Evolutionary conservation across 1,139 yeast genomes (phyloP).

Genomic region (Candida sp.): DNA sequence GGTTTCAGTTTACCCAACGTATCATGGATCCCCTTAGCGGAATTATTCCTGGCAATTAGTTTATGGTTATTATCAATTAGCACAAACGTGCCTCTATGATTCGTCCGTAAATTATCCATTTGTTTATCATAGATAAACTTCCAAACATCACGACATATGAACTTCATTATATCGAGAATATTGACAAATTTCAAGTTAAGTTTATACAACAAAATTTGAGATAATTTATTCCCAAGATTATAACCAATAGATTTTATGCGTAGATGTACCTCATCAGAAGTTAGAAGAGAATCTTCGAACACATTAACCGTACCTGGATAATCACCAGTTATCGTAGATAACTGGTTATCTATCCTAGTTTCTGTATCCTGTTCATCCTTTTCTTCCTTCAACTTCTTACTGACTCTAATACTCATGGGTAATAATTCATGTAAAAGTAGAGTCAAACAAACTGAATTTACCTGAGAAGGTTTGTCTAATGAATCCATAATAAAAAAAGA

Average conservation of each 20-base stretch:
- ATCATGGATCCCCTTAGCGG: conserved; percentile 45
- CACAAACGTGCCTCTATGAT: conserved; percentile 85
- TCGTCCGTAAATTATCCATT: conserved; percentile 88
- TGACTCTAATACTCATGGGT: conserved; percentile 64
- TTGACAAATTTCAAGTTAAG: conserved; percentile 21
- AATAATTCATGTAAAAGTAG: conserved; percentile 71
- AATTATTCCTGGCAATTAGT: conserved; percentile 53
- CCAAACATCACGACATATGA: conserved; percentile 93
- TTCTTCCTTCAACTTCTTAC: conserved; percentile 16
- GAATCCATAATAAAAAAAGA: conserved; percentile 9
- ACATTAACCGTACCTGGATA: conserved; percentile 42
- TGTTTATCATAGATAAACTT: conserved; percentile 74
- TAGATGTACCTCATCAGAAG: conserved; percentile 52
- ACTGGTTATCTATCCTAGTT: conserved; percentile 18
- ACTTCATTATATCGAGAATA: conserved; percentile 80
- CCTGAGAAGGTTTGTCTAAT: conserved; percentile 24
- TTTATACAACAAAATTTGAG: conserved; percentile 66
- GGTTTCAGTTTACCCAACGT: conserved; percentile 46
- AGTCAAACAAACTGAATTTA: conserved; percentile 51
- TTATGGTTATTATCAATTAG: conserved; percentile 66
- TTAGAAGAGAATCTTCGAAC: conserved; percentile 29
- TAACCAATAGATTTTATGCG: conserved; percentile 71
- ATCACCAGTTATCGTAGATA: conserved; percentile 21
- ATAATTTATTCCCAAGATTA: conserved; percentile 68
- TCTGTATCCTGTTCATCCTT: conserved; percentile 6